Base-by-base conservation (phyloP, 306 rosid species). In the Delonix regia region DNA sequence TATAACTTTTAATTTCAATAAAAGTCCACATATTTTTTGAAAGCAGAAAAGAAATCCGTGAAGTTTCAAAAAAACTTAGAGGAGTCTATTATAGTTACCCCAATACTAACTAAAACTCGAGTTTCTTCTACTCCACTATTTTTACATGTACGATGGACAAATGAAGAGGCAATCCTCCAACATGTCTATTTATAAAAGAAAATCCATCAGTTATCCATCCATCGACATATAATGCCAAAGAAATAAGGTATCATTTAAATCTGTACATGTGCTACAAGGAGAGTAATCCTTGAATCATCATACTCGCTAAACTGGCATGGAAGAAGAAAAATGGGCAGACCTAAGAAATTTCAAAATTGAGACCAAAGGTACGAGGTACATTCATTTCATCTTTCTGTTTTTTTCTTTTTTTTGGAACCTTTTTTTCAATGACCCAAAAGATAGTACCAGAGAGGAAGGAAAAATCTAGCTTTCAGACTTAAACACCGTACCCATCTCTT, bases 191-290 rank as follows among this genome's bases (percentile, higher is more conserved):
- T 13, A 57, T 25, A 57, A 57, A 57, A 18, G 4, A 78, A 72
- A 55, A 36, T 71, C 57, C 76, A 68, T 34, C 61, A 69, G 44
- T 56, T 2, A 33, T 14, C 57, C 57, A 69, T 69, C 36, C 59
- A 7, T 69, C 36, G 42, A 7, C 57, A 28, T 27, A 25, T 25
- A 69, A 25, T 27, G 57, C 39, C 8, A 27, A 15, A 5, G 34
- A 69, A 45, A 69, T 25, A 15, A 15, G 69, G 42, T 49, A 45
- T 75, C 72, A 22, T 69, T 45, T 57, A 36, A 57, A 57, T 57
- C 42, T 69, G 33, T 45, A 57, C 78, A 80, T 56, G 76, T 39
- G 24, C 27, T 14, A 10, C 24, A 71, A 57, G 70, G 36, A 67
- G 9, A 53, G 67, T 8, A 28, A 49, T 25, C 47, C 61, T 11